Conservation (phyloP, 2,329 filamentous ascomycete genomes). For the Aspergillus ustus region DNA sequence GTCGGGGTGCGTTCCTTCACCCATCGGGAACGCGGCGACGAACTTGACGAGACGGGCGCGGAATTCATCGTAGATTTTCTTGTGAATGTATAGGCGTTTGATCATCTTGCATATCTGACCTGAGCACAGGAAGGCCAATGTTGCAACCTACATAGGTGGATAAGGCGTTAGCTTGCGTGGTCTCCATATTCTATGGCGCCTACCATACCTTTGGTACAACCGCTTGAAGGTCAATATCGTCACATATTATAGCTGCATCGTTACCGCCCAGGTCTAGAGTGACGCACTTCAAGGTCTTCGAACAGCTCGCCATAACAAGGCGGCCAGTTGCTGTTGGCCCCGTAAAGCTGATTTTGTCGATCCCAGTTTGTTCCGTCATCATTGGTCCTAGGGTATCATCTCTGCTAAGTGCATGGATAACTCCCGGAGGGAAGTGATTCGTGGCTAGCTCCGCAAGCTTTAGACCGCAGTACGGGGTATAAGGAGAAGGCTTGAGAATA, state of each 20-base stretch:
- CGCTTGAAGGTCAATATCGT: neutral
- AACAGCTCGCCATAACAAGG: constrained; percentile 26
- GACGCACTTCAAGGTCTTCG: constrained; percentile 43
- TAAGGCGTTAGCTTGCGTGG: too few relatives aligned
- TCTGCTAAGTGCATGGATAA: constrained; percentile 13
- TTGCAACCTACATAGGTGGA: too few relatives aligned
- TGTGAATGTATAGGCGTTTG: constrained; percentile 65
- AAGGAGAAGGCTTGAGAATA: constrained; percentile 44
- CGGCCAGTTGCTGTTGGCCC: constrained; percentile 22
- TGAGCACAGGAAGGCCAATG: neutral
- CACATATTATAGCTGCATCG: constrained; percentile 31
- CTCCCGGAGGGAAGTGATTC: neutral
- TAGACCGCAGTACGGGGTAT: constrained; percentile 11
- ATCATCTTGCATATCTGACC: constrained; percentile 56
- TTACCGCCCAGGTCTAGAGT: constrained; percentile 50
- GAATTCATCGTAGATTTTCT: constrained; percentile 60
- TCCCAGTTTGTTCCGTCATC: constrained; percentile 12
- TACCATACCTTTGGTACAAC: too few relatives aligned
- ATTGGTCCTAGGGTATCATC: neutral
- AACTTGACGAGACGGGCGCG: constrained; percentile 48
- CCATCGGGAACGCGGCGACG: constrained; percentile 43
- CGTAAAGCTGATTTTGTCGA: constrained; percentile 24
- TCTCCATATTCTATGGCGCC: too few relatives aligned
- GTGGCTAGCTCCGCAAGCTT: constrained; percentile 3
- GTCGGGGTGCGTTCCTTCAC: constrained; percentile 41